These are phyloP conservation scores for Artemisia annua DNA, from an alignment of 129 eudicot species.

Conservation along the genomic window DNA sequence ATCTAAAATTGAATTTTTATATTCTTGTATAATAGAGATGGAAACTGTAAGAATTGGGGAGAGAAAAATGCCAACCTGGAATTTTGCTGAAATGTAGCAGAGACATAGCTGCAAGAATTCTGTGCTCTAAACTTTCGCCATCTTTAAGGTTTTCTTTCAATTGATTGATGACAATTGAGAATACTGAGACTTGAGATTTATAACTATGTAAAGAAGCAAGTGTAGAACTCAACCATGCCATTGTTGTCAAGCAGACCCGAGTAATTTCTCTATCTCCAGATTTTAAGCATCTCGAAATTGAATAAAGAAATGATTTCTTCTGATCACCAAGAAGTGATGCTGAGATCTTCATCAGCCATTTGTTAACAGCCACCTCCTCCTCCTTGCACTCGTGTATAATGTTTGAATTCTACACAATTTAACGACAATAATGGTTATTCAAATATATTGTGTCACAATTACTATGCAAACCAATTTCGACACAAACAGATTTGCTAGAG, in stretches of 20 bases:
- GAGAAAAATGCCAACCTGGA: background rate
- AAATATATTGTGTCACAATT: background rate
- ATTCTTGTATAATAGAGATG: background rate
- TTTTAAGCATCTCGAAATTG: background rate
- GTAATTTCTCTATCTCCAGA: slow-evolving; percentile 1
- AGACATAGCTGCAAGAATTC: slow-evolving; percentile 8
- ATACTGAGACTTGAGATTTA: background rate
- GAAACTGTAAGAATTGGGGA: background rate
- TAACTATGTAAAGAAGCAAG: background rate
- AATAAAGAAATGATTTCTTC: background rate
- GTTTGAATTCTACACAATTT: background rate
- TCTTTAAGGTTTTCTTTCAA: slow-evolving; percentile 11
- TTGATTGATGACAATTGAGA: slow-evolving; percentile 10
- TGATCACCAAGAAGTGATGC: background rate
- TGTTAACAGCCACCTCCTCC: slow-evolving; percentile 3
- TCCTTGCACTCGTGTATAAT: background rate
- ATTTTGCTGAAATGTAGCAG: slow-evolving; percentile 7
- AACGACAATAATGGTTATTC: background rate
- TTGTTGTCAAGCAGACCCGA: slow-evolving; percentile 7
- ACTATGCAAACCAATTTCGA: background rate
- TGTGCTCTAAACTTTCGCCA: slow-evolving; percentile 11
- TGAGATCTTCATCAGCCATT: background rate
- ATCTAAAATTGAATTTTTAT: too few relatives aligned
- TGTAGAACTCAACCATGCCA: slow-evolving; percentile 10
- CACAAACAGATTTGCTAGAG: background rate